phyloP scores from a whole-genome alignment of 1,139 yeast genomes.

The Zygosaccharomyces pseudobailii region DNA sequence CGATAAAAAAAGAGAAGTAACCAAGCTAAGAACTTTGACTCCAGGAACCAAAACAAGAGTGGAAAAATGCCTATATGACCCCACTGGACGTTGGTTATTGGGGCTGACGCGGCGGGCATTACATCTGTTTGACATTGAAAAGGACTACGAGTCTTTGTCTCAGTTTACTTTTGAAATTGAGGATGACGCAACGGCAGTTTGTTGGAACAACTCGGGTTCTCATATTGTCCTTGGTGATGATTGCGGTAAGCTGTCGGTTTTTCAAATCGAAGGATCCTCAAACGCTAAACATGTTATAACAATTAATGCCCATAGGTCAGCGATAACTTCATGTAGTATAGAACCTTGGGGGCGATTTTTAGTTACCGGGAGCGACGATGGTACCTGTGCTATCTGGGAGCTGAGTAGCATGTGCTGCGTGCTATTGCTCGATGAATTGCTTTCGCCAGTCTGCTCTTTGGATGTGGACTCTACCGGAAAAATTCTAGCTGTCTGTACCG shows the following conservation, averaged over 20 bases:
- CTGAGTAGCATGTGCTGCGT: constrained; percentile 43
- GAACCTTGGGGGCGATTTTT: constrained; percentile 57
- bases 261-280: constrained; percentile 19
- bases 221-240: constrained; percentile 32
- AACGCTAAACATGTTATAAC: constrained; percentile 27
- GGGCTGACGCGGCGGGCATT: constrained; percentile 41
- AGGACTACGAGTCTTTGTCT: constrained; percentile 20
- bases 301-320: constrained; percentile 49
- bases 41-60: constrained; percentile 32
- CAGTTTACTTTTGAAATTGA: constrained; percentile 13
- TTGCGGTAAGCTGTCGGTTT: constrained; percentile 41
- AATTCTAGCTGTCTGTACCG: constrained; percentile 44
- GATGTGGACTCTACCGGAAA: constrained; percentile 45
- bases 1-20: constrained; percentile 33
- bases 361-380: constrained; percentile 63
- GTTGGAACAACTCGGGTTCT: constrained; percentile 35
- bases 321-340: constrained; percentile 46
- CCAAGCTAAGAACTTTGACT: constrained; percentile 35
- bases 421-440: constrained; percentile 44
- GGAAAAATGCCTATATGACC: constrained; percentile 45
- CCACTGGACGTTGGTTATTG: constrained; percentile 46
- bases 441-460: constrained; percentile 47
- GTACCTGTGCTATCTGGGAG: constrained; percentile 62
- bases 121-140: constrained; percentile 24
- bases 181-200: constrained; percentile 14